Percentiles rank a stretch among this genome's conserved stretches.
phyloP scores from a whole-genome alignment of 331 rosid genomes.

The Rhamnella rubrinervis region DNA sequence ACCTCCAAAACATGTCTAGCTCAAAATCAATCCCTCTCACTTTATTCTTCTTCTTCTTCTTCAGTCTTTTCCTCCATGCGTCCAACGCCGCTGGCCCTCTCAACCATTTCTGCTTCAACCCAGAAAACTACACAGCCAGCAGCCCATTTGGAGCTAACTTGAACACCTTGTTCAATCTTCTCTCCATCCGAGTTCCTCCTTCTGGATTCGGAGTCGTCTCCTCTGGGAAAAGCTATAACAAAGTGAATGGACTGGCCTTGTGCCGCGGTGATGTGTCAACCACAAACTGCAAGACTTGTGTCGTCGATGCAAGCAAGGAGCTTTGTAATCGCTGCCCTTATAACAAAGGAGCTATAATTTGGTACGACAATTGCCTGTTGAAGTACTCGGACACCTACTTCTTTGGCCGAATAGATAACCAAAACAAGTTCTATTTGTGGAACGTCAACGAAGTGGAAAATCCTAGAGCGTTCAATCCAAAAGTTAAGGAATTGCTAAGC shows the following conservation, averaged over 20 bases:
- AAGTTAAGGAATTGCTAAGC: constrained; percentile 32
- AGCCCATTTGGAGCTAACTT: constrained; percentile 26
- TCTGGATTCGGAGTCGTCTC: constrained; percentile 29
- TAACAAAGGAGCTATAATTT: constrained; percentile 37
- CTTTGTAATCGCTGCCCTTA: constrained; percentile 31
- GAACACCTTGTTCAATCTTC: constrained; percentile 12
- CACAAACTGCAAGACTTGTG: constrained; percentile 35
- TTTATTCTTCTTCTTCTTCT: constrained; percentile 13
- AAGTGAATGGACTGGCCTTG: constrained; percentile 38
- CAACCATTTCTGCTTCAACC: constrained; percentile 32
- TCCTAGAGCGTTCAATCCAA: constrained; percentile 19
- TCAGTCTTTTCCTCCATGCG: constrained; percentile 6
- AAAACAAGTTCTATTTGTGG: constrained; percentile 38
- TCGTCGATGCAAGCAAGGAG: constrained; percentile 30
- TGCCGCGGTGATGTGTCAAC: constrained; percentile 46
- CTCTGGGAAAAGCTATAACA: constrained; percentile 24
- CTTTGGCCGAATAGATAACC: constrained; percentile 36
- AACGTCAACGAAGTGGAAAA: constrained; percentile 27
- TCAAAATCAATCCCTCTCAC: constrained; percentile 17
- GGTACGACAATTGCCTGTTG: constrained; percentile 44
- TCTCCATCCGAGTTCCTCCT: constrained; percentile 28
- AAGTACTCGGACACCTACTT: constrained; percentile 38
- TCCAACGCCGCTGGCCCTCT: constrained; percentile 23
- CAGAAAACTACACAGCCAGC: constrained; percentile 18
- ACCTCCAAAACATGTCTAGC: constrained; percentile 13